phyloP scores from a whole-genome alignment of 192 early-diverging fungal genomes.

The Coemansia sp. region DNA sequence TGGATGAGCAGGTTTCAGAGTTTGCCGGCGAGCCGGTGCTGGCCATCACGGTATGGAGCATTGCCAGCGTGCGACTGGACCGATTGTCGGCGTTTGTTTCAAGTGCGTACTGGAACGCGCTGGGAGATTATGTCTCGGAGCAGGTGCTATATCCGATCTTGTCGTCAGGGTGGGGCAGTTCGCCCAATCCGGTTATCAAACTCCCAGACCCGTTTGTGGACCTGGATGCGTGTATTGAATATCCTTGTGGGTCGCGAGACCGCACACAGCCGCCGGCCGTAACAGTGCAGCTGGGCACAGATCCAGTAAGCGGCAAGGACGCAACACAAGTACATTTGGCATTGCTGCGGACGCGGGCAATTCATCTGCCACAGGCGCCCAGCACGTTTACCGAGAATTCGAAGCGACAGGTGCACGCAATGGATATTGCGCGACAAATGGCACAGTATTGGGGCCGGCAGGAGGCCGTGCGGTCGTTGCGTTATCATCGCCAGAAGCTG shows the following conservation, averaged over 20 bases:
- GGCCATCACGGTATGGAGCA: constrained; percentile 47
- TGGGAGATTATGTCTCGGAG: constrained; percentile 54
- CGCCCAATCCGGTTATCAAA: constrained; percentile 16
- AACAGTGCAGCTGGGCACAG: constrained; percentile 28
- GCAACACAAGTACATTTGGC: constrained; percentile 23
- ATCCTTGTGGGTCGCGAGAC: background rate
- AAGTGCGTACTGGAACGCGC: constrained; percentile 50
- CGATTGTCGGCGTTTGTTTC: constrained; percentile 44
- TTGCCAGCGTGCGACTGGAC: constrained; percentile 39
- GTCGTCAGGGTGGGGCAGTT: constrained; percentile 36
- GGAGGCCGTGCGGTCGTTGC: constrained; percentile 39
- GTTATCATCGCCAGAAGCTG: constrained; percentile 40
- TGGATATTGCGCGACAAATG: constrained; percentile 55
- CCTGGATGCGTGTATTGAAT: constrained; percentile 19
- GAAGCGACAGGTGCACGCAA: constrained; percentile 48
- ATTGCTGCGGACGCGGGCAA: constrained; percentile 27
- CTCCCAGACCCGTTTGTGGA: constrained; percentile 44
- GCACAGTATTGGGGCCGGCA: constrained; percentile 53
- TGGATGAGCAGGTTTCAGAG: constrained; percentile 41
- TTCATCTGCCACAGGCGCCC: constrained; percentile 21
- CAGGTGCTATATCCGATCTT: constrained; percentile 47
- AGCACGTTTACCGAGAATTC: constrained; percentile 48
- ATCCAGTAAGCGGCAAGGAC: background rate
- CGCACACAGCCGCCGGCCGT: constrained; percentile 11
- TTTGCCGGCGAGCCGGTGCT: constrained; percentile 47